Percentiles rank a stretch among this genome's conserved stretches.
These are phyloP conservation scores for Penicillium occitanis DNA, from an alignment of 2,329 filamentous ascomycete species.

Conservation along the genomic window DNA sequence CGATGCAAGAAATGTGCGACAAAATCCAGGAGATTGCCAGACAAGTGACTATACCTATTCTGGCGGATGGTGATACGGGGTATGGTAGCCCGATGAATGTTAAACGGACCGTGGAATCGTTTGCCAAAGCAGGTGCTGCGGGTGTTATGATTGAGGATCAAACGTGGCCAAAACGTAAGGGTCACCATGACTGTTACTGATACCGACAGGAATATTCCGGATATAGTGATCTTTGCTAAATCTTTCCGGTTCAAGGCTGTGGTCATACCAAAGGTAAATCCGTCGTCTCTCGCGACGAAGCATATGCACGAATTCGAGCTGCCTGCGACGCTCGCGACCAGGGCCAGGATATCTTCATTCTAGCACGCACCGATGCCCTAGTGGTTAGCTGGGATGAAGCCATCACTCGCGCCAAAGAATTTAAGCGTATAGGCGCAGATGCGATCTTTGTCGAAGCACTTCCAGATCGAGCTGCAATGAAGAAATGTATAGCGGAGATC, in stretches of 20 bases:
- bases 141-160: slow-evolving; percentile 56
- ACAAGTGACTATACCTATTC: slow-evolving; percentile 46
- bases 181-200: neutral
- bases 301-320: slow-evolving; percentile 27
- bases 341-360: slow-evolving; percentile 34
- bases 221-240: neutral
- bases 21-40: slow-evolving; percentile 48
- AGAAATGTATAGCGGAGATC: slow-evolving; percentile 37
- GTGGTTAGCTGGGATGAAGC: slow-evolving; percentile 39
- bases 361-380: slow-evolving; percentile 35
- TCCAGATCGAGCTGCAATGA: slow-evolving; percentile 39
- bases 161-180: slow-evolving; percentile 47
- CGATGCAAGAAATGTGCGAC: slow-evolving; percentile 48
- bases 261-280: slow-evolving; percentile 43
- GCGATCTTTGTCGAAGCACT: slow-evolving; percentile 46
- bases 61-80: slow-evolving; percentile 58
- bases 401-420: slow-evolving; percentile 40
- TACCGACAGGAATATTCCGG: neutral
- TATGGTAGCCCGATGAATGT: slow-evolving; percentile 40
- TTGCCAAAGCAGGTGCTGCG: slow-evolving; percentile 51
- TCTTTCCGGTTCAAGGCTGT: slow-evolving; percentile 33
- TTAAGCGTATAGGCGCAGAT: slow-evolving; percentile 43
- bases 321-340: slow-evolving; percentile 31
- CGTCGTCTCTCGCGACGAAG: slow-evolving; percentile 28
- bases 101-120: slow-evolving; percentile 29